Base-by-base conservation (phyloP, 768 basidiomycete genomes). In the Daedaleopsis sinensis region DNA sequence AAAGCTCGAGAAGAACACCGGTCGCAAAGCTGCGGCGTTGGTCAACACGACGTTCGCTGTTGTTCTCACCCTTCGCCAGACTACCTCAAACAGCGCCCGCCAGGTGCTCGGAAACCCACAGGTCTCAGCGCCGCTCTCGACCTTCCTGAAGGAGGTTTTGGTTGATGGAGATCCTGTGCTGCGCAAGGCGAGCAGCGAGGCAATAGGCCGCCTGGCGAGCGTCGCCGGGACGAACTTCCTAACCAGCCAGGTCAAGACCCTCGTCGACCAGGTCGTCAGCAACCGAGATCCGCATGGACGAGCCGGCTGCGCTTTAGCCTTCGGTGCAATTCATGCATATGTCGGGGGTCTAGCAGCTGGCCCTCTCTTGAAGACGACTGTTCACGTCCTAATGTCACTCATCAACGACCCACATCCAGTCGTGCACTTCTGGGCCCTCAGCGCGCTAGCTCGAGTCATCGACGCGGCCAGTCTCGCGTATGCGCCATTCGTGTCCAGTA, bases 311-410 rank as follows among this genome's bases (percentile, higher is more conserved):
- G 94, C 95, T 0, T 76, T 95, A 39, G 91, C 96, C 0, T 94
- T 98, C 68, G 94, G 94, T 13, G 85, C 94, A 13, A 93, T 98
- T 39, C 96, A 97, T 73, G 86, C 83, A 47, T 85, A 93, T 68
- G 94, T 98, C 52, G 97, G 97, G 9, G 92, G 94, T 43, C 82
- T 98, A n/a, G 93, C 93, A 12, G 96, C 95, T 8, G 94, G 94
- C 0, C 93, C 97, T 0, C 82, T 98, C 16, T 81, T 98, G 61
- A 98, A 98, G 74, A 97, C 96, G 0, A 94, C 96, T 0, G 91
- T 96, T 63, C 95, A 97, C 70, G 88, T 98, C 48, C 80, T 98
- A 39, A 93, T 96, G 86, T 96, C 96, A 0, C 84, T 99, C 19
- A 88, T 90, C 73, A 95, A 92, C 62, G 97, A 99, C 72, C 95